Base-by-base conservation (phyloP, 2,329 filamentous ascomycete species). In the Stylonectria norvegica region DNA sequence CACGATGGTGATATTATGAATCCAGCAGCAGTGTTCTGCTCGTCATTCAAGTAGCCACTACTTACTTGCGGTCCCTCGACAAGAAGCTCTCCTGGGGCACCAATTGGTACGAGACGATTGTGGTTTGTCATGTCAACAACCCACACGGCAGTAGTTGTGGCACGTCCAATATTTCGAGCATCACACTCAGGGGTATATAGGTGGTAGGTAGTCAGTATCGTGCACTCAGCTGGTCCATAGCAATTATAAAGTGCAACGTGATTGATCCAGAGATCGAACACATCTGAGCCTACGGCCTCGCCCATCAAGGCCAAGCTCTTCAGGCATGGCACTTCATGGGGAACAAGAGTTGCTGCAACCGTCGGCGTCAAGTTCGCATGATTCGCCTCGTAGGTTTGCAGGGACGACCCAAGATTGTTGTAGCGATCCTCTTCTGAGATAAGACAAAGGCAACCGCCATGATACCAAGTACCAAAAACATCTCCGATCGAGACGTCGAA, bases 151-250 rank as follows among this genome's bases (percentile, higher is more conserved):
- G n/a, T n/a, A n/a, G n/a, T n/a, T n/a, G n/a, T n/a, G n/a, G n/a
- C n/a, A n/a, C n/a, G n/a, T n/a, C n/a, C n/a, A n/a, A n/a, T n/a
- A n/a, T n/a, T n/a, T n/a, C n/a, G n/a, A n/a, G n/a, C n/a, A n/a
- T n/a, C n/a, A n/a, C n/a, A n/a, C n/a, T n/a, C n/a, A n/a, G n/a
- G n/a, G n/a, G n/a, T n/a, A n/a, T n/a, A n/a, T n/a, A n/a, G n/a
- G n/a, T n/a, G n/a, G n/a, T n/a, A n/a, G n/a, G n/a, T n/a, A n/a
- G n/a, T n/a, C n/a, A n/a, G n/a, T n/a, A n/a, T n/a, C n/a, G n/a
- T n/a, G 20, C 48, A 50, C 12, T 57, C 54, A 11, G 28, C 30
- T 11, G 51, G 50, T 1, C 52, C 54, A 35, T 54, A 57, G 1
- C 8, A 14, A 18, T 49, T 50, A 30, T 47, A 23, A 9, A 54